phyloP scores from a whole-genome alignment of 202 grass and related monocot genomes.

The Elaeis oleifera region DNA sequence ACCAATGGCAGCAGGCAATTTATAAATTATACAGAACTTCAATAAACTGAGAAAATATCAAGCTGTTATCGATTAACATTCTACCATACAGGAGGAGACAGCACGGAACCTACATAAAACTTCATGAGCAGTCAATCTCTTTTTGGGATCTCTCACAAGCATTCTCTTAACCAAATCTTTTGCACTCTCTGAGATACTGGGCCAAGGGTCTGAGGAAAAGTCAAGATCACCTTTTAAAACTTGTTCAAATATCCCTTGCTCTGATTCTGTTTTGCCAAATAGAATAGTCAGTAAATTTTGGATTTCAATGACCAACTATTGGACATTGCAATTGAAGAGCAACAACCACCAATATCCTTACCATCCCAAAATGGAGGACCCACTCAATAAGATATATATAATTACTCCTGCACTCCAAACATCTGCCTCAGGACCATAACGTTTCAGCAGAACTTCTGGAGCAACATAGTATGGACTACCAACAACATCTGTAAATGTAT shows the following conservation, averaged over 20 bases:
- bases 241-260: slow-evolving; percentile 94
- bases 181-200: slow-evolving; percentile 81
- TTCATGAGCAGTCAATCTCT: slow-evolving; percentile 83
- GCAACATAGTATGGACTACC: slow-evolving; percentile 98
- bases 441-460: slow-evolving; percentile 81
- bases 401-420: slow-evolving; percentile 97
- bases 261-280: slow-evolving; percentile 46
- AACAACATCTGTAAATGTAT: slow-evolving; percentile 81
- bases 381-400: slow-evolving; percentile 84
- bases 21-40: too few species aligned
- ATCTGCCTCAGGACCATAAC: slow-evolving; percentile 80
- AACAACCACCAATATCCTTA: neutral
- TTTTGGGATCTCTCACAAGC: slow-evolving; percentile 79
- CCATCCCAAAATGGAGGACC: slow-evolving; percentile 92
- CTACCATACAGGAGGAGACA: too few species aligned
- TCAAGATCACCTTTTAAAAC: slow-evolving; percentile 78
- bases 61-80: too few species aligned
- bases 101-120: slow-evolving; percentile 53
- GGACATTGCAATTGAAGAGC: too few species aligned
- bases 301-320: neutral
- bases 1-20: too few species aligned
- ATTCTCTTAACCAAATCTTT: slow-evolving; percentile 96
- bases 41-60: too few species aligned
- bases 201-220: slow-evolving; percentile 74
- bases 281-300: neutral